A percentile compares a stretch with the other conserved stretches of the same genome.
These are phyloP conservation scores for Candida cerambycidarum DNA, from an alignment of 805 yeast genomes.

Conservation along the genomic window DNA sequence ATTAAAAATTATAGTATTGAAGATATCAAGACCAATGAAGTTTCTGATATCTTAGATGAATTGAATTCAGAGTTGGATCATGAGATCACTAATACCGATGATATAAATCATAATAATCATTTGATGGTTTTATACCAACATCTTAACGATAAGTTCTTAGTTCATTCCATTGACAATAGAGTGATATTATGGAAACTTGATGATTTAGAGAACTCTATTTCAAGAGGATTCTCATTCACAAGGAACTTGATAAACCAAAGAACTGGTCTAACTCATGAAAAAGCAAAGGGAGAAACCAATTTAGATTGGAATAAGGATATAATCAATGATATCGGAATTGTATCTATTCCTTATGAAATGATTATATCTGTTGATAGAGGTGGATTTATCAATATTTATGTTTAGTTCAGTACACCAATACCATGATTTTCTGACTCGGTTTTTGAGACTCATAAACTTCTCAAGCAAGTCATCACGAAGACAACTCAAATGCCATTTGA, in stretches of 20 bases:
- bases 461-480: too few species aligned
- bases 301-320: slow-evolving; percentile 40
- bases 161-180: slow-evolving; percentile 8
- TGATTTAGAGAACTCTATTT: slow-evolving; percentile 12
- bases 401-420: too few species aligned
- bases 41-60: slow-evolving; percentile 12
- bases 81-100: slow-evolving; percentile 7
- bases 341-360: slow-evolving; percentile 56
- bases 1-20: slow-evolving; percentile 23
- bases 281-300: background rate
- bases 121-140: slow-evolving; percentile 9
- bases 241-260: slow-evolving; percentile 8
- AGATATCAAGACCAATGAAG: slow-evolving; percentile 19
- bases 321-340: slow-evolving; percentile 41
- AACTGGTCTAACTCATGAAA: slow-evolving; percentile 12
- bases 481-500: slow-evolving; percentile 52
- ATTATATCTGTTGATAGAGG: slow-evolving; percentile 64
- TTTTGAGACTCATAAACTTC: too few species aligned
- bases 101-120: background rate
- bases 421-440: too few species aligned
- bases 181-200: slow-evolving; percentile 14
- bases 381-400: slow-evolving; percentile 46
- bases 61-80: slow-evolving; percentile 11
- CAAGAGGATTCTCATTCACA: slow-evolving; percentile 9
- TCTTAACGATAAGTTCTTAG: slow-evolving; percentile 8